A percentile compares a stretch with the other conserved stretches of the same genome.
These are phyloP conservation scores for Wickerhamiella infanticola DNA, from an alignment of 1,139 yeast species.

Conservation along the genomic window DNA sequence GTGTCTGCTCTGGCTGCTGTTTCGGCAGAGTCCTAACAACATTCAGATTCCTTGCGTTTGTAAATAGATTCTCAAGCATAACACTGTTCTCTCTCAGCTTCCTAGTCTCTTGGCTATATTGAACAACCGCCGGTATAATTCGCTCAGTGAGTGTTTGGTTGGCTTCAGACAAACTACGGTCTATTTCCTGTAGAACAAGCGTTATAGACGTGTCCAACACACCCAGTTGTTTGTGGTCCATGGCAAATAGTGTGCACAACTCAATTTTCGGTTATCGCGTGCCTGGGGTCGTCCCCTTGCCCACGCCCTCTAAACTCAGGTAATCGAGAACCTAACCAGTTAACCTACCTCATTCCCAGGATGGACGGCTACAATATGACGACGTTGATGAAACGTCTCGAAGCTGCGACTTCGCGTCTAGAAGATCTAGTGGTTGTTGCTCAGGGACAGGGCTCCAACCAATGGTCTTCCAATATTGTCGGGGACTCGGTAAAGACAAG, in stretches of 20 bases:
- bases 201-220: conserved; percentile 72
- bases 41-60: neutral
- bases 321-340: too few relatives aligned
- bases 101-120: conserved; percentile 22
- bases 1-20: neutral
- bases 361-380: conserved; percentile 15
- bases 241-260: too few relatives aligned
- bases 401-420: conserved; percentile 84
- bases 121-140: conserved; percentile 45
- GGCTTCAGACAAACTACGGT: conserved; percentile 49
- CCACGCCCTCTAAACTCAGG: too few relatives aligned
- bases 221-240: conserved; percentile 17
- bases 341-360: neutral
- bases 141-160: conserved; percentile 47
- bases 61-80: neutral
- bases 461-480: neutral
- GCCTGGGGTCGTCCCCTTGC: too few relatives aligned
- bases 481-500: neutral
- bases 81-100: neutral
- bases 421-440: conserved; percentile 59
- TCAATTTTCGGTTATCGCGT: too few relatives aligned
- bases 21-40: neutral
- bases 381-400: conserved; percentile 35
- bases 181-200: conserved; percentile 61
- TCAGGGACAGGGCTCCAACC: neutral